Evolutionary conservation across 192 early-diverging fungal genomes (phyloP).

Genomic region (Entophlyctis luteolus): DNA sequence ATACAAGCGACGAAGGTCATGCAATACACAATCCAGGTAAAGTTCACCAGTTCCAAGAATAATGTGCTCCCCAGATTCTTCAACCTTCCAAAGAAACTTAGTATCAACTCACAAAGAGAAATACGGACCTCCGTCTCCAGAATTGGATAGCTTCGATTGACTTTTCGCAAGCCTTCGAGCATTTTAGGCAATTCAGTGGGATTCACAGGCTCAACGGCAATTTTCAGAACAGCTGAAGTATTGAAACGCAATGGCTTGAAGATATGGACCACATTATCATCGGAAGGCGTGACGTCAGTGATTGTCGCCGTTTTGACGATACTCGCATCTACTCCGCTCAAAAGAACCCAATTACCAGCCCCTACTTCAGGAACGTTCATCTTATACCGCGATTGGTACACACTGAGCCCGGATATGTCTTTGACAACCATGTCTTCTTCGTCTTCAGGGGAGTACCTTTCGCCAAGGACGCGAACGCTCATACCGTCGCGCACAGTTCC

Average conservation of each 20-base stretch:
- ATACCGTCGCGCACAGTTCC: constrained; percentile 77
- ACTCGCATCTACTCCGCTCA: constrained; percentile 86
- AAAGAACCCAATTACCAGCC: constrained; percentile 87
- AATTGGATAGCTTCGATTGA: constrained; percentile 92
- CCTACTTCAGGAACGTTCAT: constrained; percentile 73
- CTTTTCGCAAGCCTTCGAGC: constrained; percentile 92
- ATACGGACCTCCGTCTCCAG: constrained; percentile 59
- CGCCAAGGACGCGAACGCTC: constrained; percentile 85
- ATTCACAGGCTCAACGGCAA: constrained; percentile 95
- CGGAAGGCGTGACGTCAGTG: constrained; percentile 53
- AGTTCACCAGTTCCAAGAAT: constrained; percentile 92
- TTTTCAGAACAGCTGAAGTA: constrained; percentile 83
- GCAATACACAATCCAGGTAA: constrained; percentile 93
- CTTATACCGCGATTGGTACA: constrained; percentile 79
- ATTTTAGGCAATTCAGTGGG: constrained; percentile 97
- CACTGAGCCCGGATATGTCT: constrained; percentile 64
- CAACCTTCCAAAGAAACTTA: constrained; percentile 50
- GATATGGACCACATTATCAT: constrained; percentile 72
- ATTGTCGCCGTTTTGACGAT: constrained; percentile 96
- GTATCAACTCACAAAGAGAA: neutral
- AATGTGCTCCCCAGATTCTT: constrained; percentile 97
- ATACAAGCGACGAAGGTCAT: constrained; percentile 89
- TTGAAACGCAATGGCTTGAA: constrained; percentile 80
- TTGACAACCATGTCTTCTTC: constrained; percentile 94
- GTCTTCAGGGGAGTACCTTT: constrained; percentile 85